Conservation (phyloP, 257 asterid genomes). For the Solanum chiquidenum region DNA sequence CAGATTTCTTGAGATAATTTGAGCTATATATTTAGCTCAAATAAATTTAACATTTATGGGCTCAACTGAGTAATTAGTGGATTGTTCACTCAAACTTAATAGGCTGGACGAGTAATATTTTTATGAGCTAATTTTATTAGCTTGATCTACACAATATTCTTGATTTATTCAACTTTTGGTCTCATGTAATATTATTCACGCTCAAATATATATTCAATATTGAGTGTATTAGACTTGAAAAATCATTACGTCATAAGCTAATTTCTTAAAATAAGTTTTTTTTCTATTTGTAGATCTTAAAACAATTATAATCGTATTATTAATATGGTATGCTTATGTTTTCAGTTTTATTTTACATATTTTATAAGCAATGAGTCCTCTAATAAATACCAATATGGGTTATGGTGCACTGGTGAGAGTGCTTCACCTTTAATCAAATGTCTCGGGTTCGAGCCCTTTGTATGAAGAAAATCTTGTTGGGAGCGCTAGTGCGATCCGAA, state of each 20-base stretch:
- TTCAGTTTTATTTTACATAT: background rate
- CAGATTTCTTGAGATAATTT: too few relatives aligned
- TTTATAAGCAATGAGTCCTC: background rate
- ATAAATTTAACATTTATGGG: background rate
- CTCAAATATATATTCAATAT: background rate
- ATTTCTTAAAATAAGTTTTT: too few relatives aligned
- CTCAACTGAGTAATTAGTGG: background rate
- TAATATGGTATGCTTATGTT: background rate
- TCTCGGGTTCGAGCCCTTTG: too few relatives aligned
- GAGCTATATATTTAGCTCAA: too few relatives aligned
- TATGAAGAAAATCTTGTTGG: too few relatives aligned
- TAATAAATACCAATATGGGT: too few relatives aligned
- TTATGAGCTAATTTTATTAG: too few relatives aligned
- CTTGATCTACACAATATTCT: too few relatives aligned
- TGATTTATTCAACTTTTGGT: too few relatives aligned
- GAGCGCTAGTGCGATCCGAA: too few relatives aligned
- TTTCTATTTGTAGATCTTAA: background rate
- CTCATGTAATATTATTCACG: background rate
- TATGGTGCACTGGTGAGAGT: too few relatives aligned
- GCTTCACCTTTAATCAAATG: fast-evolving
- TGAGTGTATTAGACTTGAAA: background rate
- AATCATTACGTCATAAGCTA: background rate
- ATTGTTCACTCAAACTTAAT: background rate
- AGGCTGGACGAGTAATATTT: background rate
- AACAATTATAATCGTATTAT: too few relatives aligned